phyloP scores from a whole-genome alignment of 345 rosid genomes.

The Bruguiera sexangula region DNA sequence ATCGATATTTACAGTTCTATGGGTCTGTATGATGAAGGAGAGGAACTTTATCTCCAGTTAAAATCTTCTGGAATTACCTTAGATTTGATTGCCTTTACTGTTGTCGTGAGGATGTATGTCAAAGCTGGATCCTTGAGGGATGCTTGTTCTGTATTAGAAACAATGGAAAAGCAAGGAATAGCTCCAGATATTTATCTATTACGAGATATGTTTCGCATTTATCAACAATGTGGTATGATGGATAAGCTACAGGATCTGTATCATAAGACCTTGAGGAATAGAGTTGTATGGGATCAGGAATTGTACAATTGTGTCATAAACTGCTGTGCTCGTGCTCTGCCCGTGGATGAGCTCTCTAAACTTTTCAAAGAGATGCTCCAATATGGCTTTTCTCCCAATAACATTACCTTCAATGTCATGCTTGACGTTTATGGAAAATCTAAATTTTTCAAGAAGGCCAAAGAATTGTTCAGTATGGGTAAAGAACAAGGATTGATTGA shows the following conservation, averaged over 20 bases:
- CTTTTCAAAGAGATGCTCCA: constrained; percentile 72
- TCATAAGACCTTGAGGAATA: constrained; percentile 55
- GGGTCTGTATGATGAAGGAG: constrained; percentile 57
- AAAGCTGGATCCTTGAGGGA: constrained; percentile 70
- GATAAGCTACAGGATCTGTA: constrained; percentile 53
- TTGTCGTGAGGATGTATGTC: constrained; percentile 74
- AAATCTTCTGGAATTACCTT: constrained; percentile 59
- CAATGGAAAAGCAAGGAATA: constrained; percentile 59
- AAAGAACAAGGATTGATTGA: constrained; percentile 64
- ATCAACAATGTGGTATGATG: constrained; percentile 59
- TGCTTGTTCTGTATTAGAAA: constrained; percentile 67
- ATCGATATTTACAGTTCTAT: constrained; percentile 59
- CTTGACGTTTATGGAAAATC: constrained; percentile 84
- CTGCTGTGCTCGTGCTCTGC: constrained; percentile 81
- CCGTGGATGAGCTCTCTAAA: constrained; percentile 68
- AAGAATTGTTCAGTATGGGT: constrained; percentile 59
- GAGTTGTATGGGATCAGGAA: constrained; percentile 80
- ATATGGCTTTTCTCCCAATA: constrained; percentile 59
- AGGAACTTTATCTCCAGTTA: constrained; percentile 55
- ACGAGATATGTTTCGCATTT: constrained; percentile 81
- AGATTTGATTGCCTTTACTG: constrained; percentile 71
- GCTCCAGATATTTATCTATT: constrained; percentile 69
- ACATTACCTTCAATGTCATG: constrained; percentile 67
- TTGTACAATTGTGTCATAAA: constrained; percentile 78
- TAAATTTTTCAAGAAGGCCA: constrained; percentile 63